These are phyloP conservation scores for Aphanoascus verrucosus DNA, from an alignment of 2,329 filamentous ascomycete genomes.

Conservation along the genomic window DNA sequence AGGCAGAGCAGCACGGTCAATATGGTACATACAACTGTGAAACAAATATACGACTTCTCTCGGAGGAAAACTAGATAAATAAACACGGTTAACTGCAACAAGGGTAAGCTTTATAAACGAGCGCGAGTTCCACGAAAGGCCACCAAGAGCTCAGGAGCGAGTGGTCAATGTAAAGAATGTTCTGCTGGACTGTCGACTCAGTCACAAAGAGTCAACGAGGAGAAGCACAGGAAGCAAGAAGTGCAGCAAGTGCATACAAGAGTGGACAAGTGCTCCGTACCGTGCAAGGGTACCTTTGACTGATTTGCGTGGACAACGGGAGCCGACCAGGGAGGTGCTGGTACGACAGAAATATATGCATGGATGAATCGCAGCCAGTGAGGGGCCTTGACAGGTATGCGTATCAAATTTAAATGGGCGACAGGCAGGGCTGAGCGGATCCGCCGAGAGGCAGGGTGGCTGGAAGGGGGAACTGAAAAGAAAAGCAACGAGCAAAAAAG, in stretches of 20 bases:
- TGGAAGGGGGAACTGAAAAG: constrained; percentile 2
- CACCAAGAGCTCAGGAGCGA: not conserved
- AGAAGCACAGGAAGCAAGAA: not conserved
- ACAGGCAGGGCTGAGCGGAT: constrained; percentile 11
- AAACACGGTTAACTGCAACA: not conserved
- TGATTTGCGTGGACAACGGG: constrained; percentile 6
- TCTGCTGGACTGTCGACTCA: not conserved
- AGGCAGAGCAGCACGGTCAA: not conserved
- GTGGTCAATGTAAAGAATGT: not conserved
- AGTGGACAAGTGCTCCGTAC: not conserved
- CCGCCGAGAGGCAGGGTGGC: constrained; percentile 9
- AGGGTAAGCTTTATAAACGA: constrained; percentile 1
- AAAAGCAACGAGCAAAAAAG: constrained; percentile 2
- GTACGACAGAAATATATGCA: constrained; percentile 8
- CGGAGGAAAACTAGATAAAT: not conserved
- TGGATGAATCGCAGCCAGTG: constrained; percentile 8
- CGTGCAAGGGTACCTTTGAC: constrained; percentile 2
- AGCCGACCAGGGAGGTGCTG: constrained; percentile 6
- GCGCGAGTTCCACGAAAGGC: not conserved
- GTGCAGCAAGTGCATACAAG: not conserved
- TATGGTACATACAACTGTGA: constrained; percentile 1
- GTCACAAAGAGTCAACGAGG: not conserved
- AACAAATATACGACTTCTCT: not conserved
- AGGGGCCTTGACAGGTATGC: constrained; percentile 1
- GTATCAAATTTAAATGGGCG: constrained; percentile 2